Conservation (phyloP, 2,329 filamentous ascomycete species). For the Stromatinia cepivora region DNA sequence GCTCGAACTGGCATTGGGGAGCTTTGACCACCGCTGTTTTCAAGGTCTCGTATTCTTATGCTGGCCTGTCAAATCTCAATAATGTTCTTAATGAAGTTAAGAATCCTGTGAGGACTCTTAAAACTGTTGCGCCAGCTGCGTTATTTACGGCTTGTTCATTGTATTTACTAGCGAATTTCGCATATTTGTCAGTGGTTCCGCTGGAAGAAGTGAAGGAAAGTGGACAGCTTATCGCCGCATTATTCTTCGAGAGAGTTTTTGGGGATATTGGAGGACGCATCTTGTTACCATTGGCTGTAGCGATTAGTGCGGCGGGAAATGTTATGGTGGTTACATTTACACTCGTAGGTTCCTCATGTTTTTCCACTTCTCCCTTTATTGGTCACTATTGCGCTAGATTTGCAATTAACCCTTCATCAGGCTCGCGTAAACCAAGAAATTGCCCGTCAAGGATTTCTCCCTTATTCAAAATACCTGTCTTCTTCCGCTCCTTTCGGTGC, state of each 20-base stretch:
- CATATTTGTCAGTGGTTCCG: conserved; percentile 60
- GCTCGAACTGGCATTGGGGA: conserved; percentile 68
- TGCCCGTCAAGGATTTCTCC: conserved; percentile 50
- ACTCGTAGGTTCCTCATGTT: conserved; percentile 51
- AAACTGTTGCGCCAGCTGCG: conserved; percentile 55
- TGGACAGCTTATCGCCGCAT: conserved; percentile 55
- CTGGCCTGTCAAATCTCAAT: conserved; percentile 55
- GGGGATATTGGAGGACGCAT: conserved; percentile 46
- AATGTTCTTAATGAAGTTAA: conserved; percentile 59
- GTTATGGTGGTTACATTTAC: conserved; percentile 52
- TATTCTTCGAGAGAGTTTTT: conserved; percentile 58
- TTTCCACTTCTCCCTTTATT: neutral
- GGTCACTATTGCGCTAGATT: too few species aligned
- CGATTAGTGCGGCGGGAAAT: conserved; percentile 50
- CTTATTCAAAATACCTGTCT: conserved; percentile 43
- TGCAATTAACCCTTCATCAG: conserved; percentile 34
- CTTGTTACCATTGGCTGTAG: conserved; percentile 49
- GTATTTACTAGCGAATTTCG: conserved; percentile 59
- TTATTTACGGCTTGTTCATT: conserved; percentile 53
- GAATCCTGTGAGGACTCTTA: conserved; percentile 57
- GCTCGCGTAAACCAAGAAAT: conserved; percentile 52
- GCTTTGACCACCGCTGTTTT: conserved; percentile 57
- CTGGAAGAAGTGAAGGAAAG: conserved; percentile 56
- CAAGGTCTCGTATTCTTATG: conserved; percentile 57
- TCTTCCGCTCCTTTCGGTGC: conserved; percentile 33